Evolutionary conservation across 2,329 filamentous ascomycete species (phyloP), one percentile per base, ranked within the genome.

Genomic region (Stemphylium vesicarium): DNA sequence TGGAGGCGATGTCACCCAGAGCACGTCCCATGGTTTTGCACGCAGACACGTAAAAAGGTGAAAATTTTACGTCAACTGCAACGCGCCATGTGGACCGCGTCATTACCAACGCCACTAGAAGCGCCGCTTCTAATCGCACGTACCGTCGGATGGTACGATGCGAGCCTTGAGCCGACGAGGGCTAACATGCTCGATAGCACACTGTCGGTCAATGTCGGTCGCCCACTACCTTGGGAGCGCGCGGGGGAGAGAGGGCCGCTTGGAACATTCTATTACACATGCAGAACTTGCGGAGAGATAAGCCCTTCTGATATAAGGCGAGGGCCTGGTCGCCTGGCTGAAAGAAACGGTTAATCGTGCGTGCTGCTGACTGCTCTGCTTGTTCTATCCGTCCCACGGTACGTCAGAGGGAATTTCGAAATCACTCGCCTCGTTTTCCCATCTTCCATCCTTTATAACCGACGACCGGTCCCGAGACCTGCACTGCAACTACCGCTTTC

Each of bases 1-100:
- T 24, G 15, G 36, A 16, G 46, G 35, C 55, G 26, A 55, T 55
- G 59, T 57, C 55, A 60, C 52, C 15, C 35, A 35, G 43, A 45
- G 64, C 64, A 68, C 64, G 65, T 64, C 59, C 65, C 65, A 43
- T 32, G 38, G 24, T 9, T 62, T 49, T 56, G 42, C 41, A 53
- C 50, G 49, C 24, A 36, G 39, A 52, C 53, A 46, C 48, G 46
- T 47, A 52, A 51, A 56, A 56, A 62, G 57, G 62, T 64, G 66
- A 71, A 70, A 69, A 62, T 68, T 69, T 69, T 71, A 69, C 65
- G 67, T 70, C 62, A 70, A 68, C 53, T 47, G 47, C 53, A 26
- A 39, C 49, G 47, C 60, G 53, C 69, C 53, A 71, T 65, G 69
- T 72, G 69, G 69, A 48, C 65, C 56, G 38, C 57, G 22, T 57